Evolutionary conservation across 2,329 filamentous ascomycete species (phyloP), one percentile per base, ranked within the genome.

Genomic region (Epichloe gansuensis): DNA sequence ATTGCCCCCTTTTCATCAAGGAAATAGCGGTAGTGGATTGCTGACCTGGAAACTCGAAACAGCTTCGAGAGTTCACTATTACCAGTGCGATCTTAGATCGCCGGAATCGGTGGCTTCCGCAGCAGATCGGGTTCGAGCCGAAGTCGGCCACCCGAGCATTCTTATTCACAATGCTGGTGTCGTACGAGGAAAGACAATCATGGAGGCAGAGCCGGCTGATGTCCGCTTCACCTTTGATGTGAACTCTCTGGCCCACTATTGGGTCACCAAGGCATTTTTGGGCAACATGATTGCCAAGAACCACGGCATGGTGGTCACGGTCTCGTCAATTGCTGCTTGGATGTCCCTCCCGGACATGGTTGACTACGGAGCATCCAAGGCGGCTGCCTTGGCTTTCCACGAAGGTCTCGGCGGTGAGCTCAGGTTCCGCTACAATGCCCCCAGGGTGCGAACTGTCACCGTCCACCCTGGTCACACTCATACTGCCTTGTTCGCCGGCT

Each of bases 101-200:
- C 69, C 77, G 4, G 62, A 72, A 13, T 72, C 72, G 38, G 75
- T 88, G 58, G 63, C 72, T 6, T 63, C 68, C 3, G 74, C 75
- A 5, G 82, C 80, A 1, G 61, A 71, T 12, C 61, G 69, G 4
- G 75, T 88, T 61, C 75, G 78, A 50, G 63, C 66, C 34, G 64
- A 75, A 12, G 70, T 86, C 52, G 85, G 84, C 53, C 62, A 78
- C 48, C 85, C 85, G 0, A 88, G 83, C 0, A 71, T 89, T 55
- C 71, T 89, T 4, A 83, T 87, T 69, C 86, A 86, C 70, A 87
- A 87, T 61, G 84, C 85, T 8, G 84, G 83, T 55, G 75, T 85
- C 31, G 77, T 73, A 15, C 75, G 75, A 53, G 82, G 81, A 55
- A 79, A 80, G 57, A 76, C 74, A 5, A 75, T 90, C 57, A 73